phyloP scores from a whole-genome alignment of 2,329 filamentous ascomycete species.

The Aspergillus proliferans region DNA sequence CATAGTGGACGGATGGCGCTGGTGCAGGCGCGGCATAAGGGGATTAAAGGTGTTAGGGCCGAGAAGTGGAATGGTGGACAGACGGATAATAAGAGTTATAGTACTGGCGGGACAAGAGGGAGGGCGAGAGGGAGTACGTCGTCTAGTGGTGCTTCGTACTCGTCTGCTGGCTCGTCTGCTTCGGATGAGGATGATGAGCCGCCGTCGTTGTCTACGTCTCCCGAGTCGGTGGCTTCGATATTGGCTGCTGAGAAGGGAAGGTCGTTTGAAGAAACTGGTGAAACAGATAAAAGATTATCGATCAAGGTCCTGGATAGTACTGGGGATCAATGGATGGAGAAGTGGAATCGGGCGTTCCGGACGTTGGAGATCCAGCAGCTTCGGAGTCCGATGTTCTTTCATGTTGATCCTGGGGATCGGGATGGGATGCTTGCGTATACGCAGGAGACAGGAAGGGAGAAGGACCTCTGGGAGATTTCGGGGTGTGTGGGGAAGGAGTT shows the following conservation, averaged over 20 bases:
- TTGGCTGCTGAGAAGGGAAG: neutral
- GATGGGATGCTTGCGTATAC: conserved; percentile 67
- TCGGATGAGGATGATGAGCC: neutral
- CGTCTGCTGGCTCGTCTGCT: neutral
- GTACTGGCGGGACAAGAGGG: neutral
- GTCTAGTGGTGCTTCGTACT: neutral
- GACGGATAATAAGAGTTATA: neutral
- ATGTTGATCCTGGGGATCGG: conserved; percentile 68
- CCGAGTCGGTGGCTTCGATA: neutral
- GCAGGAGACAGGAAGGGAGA: conserved; percentile 53
- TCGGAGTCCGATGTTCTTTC: conserved; percentile 76
- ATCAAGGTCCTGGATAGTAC: conserved; percentile 60
- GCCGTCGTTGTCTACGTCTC: neutral
- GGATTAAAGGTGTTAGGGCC: conserved; percentile 23
- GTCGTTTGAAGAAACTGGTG: neutral
- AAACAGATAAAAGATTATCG: neutral
- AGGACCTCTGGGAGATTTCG: conserved; percentile 62
- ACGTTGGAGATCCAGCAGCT: conserved; percentile 65
- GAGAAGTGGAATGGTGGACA: conserved; percentile 16
- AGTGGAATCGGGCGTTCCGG: conserved; percentile 65
- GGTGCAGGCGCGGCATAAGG: conserved; percentile 21
- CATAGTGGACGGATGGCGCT: conserved; percentile 55
- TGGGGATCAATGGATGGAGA: conserved; percentile 59
- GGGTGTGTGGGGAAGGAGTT: conserved; percentile 73
- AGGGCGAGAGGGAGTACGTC: neutral